Evolutionary conservation across 75 land plant genomes (phyloP).

Genomic region (Gnetum montanum): DNA sequence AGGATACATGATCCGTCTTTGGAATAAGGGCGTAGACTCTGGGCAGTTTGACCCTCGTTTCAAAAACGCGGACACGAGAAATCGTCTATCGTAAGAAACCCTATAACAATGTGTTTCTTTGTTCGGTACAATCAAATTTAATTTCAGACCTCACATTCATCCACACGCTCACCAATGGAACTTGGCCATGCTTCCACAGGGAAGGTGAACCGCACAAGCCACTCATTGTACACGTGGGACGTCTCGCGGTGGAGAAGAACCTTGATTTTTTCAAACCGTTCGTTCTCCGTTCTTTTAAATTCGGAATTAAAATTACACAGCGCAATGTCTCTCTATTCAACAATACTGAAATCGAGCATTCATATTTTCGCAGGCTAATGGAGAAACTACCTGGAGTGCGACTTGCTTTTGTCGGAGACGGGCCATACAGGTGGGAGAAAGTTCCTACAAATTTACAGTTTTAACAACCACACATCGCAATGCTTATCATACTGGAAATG

Average conservation of each 20-base stretch:
- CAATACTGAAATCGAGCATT: neutral
- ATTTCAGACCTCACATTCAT: neutral
- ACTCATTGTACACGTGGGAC: constrained; percentile 85
- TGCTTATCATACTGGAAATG: too few relatives aligned
- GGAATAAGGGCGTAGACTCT: constrained; percentile 98
- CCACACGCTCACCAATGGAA: too few relatives aligned
- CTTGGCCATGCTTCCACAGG: too few relatives aligned
- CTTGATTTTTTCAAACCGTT: constrained; percentile 86
- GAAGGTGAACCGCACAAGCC: constrained; percentile 78
- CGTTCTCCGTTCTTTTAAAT: neutral
- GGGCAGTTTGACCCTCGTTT: constrained; percentile 89
- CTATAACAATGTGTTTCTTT: too few relatives aligned
- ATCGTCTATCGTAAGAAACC: constrained; percentile 48
- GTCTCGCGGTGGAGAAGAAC: constrained; percentile 92
- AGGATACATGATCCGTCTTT: constrained; percentile 88
- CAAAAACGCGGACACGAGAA: constrained; percentile 60
- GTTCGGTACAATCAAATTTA: too few relatives aligned
- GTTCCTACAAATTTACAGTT: neutral
- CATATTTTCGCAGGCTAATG: constrained; percentile 57
- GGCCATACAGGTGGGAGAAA: constrained; percentile 77
- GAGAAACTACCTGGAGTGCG: constrained; percentile 73
- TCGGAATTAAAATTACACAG: neutral
- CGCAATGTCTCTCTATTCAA: too few relatives aligned
- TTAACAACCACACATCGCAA: neutral
- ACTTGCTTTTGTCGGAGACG: constrained; percentile 95